These are phyloP conservation scores for Venturia effusa DNA, from an alignment of 2,329 filamentous ascomycete species.

Conservation along the genomic window DNA sequence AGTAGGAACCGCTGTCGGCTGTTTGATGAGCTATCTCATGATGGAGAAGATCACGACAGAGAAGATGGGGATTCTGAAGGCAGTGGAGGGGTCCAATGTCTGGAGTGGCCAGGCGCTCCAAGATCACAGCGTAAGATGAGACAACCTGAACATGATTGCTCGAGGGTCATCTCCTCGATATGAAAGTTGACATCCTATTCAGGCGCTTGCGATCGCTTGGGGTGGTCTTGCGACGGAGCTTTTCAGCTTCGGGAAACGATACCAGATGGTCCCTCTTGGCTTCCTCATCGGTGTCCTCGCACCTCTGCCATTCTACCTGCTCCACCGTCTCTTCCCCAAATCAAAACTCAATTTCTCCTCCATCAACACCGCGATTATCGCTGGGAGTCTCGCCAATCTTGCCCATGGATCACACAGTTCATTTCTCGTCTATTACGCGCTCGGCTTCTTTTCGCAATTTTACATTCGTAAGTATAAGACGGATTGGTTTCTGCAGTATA, in stretches of 20 bases:
- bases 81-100: slow-evolving; percentile 21
- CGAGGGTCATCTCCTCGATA: too few species aligned
- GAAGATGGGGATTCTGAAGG: slow-evolving; percentile 29
- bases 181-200: slow-evolving; percentile 34
- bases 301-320: slow-evolving; percentile 23
- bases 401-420: slow-evolving; percentile 29
- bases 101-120: too few species aligned
- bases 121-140: too few species aligned
- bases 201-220: slow-evolving; percentile 17
- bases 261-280: slow-evolving; percentile 27
- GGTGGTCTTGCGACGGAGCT: slow-evolving; percentile 15
- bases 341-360: slow-evolving; percentile 21
- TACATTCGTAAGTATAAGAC: slow-evolving; percentile 27
- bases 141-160: too few species aligned
- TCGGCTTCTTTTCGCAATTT: slow-evolving; percentile 26
- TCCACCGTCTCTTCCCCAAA: slow-evolving; percentile 19
- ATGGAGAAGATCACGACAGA: slow-evolving; percentile 33
- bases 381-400: slow-evolving; percentile 31
- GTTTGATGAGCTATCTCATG: too few species aligned
- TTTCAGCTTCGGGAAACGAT: slow-evolving; percentile 28
- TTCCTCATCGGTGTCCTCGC: slow-evolving; percentile 30
- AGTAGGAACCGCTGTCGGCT: too few species aligned
- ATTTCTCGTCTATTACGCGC: slow-evolving; percentile 22
- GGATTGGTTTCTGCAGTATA: slow-evolving; percentile 30
- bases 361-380: slow-evolving; percentile 33